Evolutionary conservation across 1,284 basidiomycete species (phyloP).

Genomic region (Phylloporus gajari): DNA sequence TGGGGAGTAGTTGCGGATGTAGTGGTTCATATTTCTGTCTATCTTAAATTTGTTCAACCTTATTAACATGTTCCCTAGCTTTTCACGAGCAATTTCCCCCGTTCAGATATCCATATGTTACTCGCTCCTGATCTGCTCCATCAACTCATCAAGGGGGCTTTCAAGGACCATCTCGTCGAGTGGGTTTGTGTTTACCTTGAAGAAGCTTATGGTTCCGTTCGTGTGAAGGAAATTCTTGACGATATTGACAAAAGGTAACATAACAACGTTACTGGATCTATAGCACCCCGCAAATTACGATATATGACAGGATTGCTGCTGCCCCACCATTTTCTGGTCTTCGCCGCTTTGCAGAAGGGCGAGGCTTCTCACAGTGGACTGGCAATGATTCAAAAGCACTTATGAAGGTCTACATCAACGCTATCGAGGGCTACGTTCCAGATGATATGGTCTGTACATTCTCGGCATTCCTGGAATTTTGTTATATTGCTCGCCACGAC

Average conservation of each 20-base stretch:
- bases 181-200: slow-evolving; percentile 9
- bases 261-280: background rate
- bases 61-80: slow-evolving; percentile 4
- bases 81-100: slow-evolving; percentile 17
- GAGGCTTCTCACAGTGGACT: background rate
- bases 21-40: background rate
- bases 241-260: slow-evolving; percentile 9
- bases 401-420: too few species aligned
- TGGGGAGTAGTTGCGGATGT: background rate
- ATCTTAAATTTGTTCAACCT: background rate
- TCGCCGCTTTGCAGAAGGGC: background rate
- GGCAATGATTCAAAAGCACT: background rate
- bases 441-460: too few species aligned
- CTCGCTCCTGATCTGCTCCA: slow-evolving; percentile 13
- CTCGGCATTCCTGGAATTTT: too few species aligned
- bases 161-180: slow-evolving; percentile 17
- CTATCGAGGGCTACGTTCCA: too few species aligned
- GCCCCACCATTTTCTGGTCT: background rate
- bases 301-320: background rate
- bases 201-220: background rate
- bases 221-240: slow-evolving; percentile 5
- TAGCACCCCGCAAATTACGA: background rate
- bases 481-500: too few species aligned
- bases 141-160: slow-evolving; percentile 7
- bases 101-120: slow-evolving; percentile 5